Base-by-base conservation (phyloP, 176 grass and related monocot genomes). In the Ensete glaucum region DNA sequence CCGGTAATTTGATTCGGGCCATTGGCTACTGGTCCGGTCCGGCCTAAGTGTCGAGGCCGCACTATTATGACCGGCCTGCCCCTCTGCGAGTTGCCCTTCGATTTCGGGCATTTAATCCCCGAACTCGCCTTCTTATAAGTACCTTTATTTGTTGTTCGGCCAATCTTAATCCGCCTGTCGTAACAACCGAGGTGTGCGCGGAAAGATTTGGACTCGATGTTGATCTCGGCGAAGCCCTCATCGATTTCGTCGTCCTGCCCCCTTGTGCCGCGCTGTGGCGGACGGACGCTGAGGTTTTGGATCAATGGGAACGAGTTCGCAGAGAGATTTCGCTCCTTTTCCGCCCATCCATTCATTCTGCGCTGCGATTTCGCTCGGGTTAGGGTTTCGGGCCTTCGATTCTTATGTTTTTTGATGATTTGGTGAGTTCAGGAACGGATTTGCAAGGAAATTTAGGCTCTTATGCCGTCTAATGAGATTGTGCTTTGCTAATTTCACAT, bases 281-380 rank as follows among this genome's bases (percentile, higher is more conserved):
- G 25, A 17, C 67, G 57, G 48, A 17, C 71, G 21, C 27, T 70
- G 54, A 25, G 49, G 21, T 29, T 74, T 70, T 50, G 2, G 69
- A 62, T 57, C 56, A 74, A 29, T 73, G 52, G 75, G 66, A 26
- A 9, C 76, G 56, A 54, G 54, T 53, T 67, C 21, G 7, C 56
- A 5, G 43, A 56, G 50, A 66, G 17, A 56, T 77, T 53, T 12
- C 72, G 9, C 8, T 15, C 69, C 34, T 73, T 43, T 62, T 48
- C n/a, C 23, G 75, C 23, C 20, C 25, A 14, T 9, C 82, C 58
- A 21, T 50, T 77, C 15, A 21, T 19, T n/a, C 1, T 73, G 73
- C 77, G 82, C 62, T 77, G 76, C 56, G 78, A 77, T 80, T 77
- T 79, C 19, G 53, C 80, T 78, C 77, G 86, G 83, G 85, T 97